Base-by-base conservation (phyloP, 179 eudicot genomes). In the Sideroxylon spinosum region DNA sequence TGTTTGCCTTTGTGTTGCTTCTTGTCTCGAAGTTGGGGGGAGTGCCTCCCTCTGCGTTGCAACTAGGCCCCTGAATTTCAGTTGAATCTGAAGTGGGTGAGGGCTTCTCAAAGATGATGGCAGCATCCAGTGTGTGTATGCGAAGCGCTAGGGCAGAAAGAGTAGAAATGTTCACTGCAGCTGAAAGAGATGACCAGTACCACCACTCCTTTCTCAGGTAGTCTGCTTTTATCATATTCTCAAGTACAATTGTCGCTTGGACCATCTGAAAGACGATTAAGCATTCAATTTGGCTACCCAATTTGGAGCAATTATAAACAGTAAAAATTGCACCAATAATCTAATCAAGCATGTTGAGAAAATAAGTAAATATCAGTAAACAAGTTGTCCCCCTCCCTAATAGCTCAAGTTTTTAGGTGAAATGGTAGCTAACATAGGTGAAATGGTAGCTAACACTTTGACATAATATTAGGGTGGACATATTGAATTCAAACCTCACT, bases 161-260 rank as follows among this genome's bases (percentile, higher is more conserved):
- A 13, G 97, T 91, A 16, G 97, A 87, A 80, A 86, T 89, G 72
- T 85, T 90, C 48, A 89, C 94, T 64, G 94, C 97, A 76, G 94
- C 93, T 62, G 98, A 88, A 1, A 91, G 86, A 23, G 99, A 95
- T n/a, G 99, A 91, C 99, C 99, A 95, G 79, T 90, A 91, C 95
- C 97, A 95, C 95, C 98, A 90, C 57, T 90, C 93, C 29, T 82
- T 93, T 82, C 78, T 88, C 87, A 95, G 78, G 89, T 90, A 86
- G 69, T 90, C 94, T n/a, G 88, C 78, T 81, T 86, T 89, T 12
- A 95, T 95, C 89, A 89, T 86, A 83, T 95, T 93, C 82, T 95
- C 99, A 0, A 93, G 84, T 16, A 90, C 78, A 48, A 95, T 84
- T 17, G 89, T 83, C 7, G 97, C 93, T 87, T 86, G 92, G 68